Conservation (phyloP, 495 filamentous ascomycete genomes). For the Penicillium ochrochloron region DNA sequence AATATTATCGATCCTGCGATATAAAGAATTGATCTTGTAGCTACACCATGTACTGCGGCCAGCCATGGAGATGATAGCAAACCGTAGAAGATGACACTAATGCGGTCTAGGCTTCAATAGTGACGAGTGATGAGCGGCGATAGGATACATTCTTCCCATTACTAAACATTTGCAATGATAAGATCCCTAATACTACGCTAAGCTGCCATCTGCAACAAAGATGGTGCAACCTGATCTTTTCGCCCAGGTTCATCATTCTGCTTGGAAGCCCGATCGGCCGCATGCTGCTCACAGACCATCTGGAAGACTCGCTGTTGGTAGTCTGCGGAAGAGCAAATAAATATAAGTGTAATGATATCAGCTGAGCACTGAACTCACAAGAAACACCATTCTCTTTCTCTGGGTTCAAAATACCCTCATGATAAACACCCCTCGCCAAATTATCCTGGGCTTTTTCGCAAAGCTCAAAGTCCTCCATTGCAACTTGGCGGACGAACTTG, state of each 20-base stretch:
- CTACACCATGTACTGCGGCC: neutral
- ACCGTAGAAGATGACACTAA: neutral
- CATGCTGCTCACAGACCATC: constrained; percentile 55
- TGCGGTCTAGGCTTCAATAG: neutral
- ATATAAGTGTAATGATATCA: neutral
- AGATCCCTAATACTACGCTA: constrained; percentile 19
- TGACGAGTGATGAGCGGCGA: neutral
- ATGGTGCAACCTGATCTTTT: constrained; percentile 19
- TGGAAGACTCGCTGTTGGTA: constrained; percentile 62
- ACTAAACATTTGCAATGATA: neutral
- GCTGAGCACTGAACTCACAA: constrained; percentile 40
- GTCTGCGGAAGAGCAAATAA: constrained; percentile 31
- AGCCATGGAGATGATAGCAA: neutral
- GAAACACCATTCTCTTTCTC: constrained; percentile 61
- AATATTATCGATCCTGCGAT: neutral
- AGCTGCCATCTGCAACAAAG: constrained; percentile 30
- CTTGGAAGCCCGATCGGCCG: constrained; percentile 35
- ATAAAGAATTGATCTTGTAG: neutral
- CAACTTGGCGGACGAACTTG: constrained; percentile 64
- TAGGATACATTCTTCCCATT: neutral
- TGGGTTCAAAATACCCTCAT: constrained; percentile 63
- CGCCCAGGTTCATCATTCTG: constrained; percentile 8
- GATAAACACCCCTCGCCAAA: constrained; percentile 58
- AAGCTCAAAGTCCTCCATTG: constrained; percentile 63
- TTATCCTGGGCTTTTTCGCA: constrained; percentile 64